phyloP scores from a whole-genome alignment of 2,329 filamentous ascomycete genomes.

The Aureobasidium sp. region DNA sequence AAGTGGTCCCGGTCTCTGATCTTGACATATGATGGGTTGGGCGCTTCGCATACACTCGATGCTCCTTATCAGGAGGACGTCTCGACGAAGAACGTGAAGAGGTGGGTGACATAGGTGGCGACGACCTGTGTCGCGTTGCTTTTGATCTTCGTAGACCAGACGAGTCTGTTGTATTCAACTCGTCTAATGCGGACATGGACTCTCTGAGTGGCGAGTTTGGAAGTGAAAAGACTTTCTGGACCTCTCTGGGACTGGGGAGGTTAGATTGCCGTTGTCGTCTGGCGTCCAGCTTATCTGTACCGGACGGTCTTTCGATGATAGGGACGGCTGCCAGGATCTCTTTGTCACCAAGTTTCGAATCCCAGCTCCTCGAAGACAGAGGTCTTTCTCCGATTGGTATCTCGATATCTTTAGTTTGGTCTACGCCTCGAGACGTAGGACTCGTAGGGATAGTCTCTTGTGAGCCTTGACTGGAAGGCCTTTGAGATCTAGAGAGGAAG shows the following conservation, averaged over 20 bases:
- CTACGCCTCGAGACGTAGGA: not conserved
- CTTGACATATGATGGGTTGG: not conserved
- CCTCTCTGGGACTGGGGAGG: conserved; percentile 10
- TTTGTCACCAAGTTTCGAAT: not conserved
- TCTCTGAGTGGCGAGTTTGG: not conserved
- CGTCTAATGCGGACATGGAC: conserved; percentile 14
- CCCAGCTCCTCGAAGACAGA: conserved; percentile 40
- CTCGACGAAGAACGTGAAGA: conserved; percentile 18
- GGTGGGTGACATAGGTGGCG: conserved; percentile 24
- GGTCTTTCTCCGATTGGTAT: conserved; percentile 56
- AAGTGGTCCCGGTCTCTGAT: not conserved
- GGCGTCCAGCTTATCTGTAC: not conserved
- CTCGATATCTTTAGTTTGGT: conserved; percentile 46
- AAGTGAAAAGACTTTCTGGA: conserved; percentile 18
- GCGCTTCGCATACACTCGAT: not conserved
- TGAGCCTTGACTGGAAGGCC: conserved; percentile 5
- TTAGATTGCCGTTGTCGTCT: not conserved
- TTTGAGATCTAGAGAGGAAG: conserved; percentile 35
- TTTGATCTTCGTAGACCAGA: conserved; percentile 32
- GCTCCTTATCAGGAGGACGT: not conserved
- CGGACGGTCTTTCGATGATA: not conserved
- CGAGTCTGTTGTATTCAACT: not conserved
- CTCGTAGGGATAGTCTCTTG: not conserved
- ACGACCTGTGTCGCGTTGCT: conserved; percentile 32
- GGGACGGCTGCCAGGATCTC: not conserved